Conservation (phyloP, 371 early-diverging fungal genomes). For the Circinella minor region DNA sequence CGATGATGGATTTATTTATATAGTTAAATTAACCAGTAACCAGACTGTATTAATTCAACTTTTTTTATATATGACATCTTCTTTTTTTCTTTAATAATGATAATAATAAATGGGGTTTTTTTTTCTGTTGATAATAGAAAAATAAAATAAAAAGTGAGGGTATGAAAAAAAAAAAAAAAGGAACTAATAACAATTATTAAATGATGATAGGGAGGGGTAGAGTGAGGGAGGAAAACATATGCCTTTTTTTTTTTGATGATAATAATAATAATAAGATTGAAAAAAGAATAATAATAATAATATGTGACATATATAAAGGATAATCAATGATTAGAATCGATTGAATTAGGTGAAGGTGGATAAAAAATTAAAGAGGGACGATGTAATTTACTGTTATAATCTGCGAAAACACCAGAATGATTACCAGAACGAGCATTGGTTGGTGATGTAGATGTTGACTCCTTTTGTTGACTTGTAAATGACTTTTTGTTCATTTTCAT, state of each 20-base stretch:
- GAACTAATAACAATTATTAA: background rate
- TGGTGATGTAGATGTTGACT: background rate
- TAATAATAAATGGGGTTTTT: constrained; percentile 4
- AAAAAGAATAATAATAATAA: background rate
- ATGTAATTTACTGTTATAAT: constrained; percentile 3
- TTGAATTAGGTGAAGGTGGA: constrained; percentile 48
- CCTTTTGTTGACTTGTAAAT: background rate
- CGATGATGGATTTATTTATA: too few species aligned
- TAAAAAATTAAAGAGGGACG: constrained; percentile 37
- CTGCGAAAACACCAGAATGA: constrained; percentile 1
- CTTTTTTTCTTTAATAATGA: too few species aligned
- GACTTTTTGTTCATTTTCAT: background rate
- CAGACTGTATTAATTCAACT: background rate
- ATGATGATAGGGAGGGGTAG: background rate
- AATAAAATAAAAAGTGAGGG: constrained; percentile 14
- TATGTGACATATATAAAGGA: background rate
- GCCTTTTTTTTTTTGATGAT: too few species aligned
- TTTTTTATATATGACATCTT: too few species aligned
- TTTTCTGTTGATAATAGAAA: background rate
- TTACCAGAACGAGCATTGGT: background rate
- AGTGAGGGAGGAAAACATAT: background rate
- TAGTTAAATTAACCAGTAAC: too few species aligned
- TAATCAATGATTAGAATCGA: constrained; percentile 10
- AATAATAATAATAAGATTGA: too few species aligned
- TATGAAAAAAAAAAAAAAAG: background rate